Conservation (phyloP, 805 yeast species). For the Cephaloascus albidus region DNA sequence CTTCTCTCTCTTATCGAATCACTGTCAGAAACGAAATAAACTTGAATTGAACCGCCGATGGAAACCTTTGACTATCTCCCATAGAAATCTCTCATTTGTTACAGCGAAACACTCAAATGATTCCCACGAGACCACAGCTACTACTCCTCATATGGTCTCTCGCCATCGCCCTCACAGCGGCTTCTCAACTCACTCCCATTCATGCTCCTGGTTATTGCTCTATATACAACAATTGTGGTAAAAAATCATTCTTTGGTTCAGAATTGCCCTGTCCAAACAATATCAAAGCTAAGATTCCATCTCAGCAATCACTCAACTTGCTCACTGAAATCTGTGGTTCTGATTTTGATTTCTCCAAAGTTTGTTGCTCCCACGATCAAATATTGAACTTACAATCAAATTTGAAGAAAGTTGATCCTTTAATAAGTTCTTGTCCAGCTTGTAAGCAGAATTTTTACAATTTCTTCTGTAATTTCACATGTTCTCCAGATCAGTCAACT, state of each 20-base stretch:
- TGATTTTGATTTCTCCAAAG: conserved; percentile 40
- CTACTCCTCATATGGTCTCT: background rate
- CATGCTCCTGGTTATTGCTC: conserved; percentile 24
- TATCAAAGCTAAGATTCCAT: conserved; percentile 37
- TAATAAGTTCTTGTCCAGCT: conserved; percentile 66
- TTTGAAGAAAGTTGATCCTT: conserved; percentile 28
- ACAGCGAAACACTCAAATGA: background rate
- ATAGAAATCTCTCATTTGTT: too few relatives aligned
- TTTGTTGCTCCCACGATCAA: conserved; percentile 71
- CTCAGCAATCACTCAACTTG: conserved; percentile 29
- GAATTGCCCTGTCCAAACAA: conserved; percentile 71
- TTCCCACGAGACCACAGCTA: too few relatives aligned
- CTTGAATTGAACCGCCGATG: background rate
- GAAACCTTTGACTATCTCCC: too few relatives aligned
- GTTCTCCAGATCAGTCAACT: conserved; percentile 74
- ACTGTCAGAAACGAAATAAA: background rate
- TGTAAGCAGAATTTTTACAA: conserved; percentile 79
- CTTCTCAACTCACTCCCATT: background rate
- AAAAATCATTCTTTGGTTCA: conserved; percentile 67
- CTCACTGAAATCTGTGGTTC: conserved; percentile 65
- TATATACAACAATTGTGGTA: conserved; percentile 57
- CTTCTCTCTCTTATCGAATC: too few relatives aligned
- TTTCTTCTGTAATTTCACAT: conserved; percentile 80
- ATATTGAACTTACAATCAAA: conserved; percentile 44
- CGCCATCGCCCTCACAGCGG: background rate